phyloP scores from a whole-genome alignment of 208 protist species.

The Acanthamoeba healyi region DNA sequence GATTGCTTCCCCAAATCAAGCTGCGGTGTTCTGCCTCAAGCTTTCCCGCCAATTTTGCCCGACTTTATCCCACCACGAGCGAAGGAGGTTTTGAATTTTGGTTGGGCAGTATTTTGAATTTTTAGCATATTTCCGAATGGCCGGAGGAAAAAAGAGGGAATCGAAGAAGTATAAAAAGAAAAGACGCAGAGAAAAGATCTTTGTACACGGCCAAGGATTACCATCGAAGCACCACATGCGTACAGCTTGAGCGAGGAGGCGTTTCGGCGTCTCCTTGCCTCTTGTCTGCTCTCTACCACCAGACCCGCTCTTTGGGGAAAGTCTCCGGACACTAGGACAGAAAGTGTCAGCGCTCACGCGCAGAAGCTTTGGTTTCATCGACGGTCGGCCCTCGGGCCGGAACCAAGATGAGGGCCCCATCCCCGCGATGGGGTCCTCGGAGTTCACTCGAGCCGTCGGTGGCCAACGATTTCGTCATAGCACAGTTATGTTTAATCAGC shows the following conservation, averaged over 20 bases:
- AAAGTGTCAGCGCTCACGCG: constrained; percentile 70
- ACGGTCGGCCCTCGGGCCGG: background rate
- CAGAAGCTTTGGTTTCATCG: constrained; percentile 28
- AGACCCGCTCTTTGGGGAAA: constrained; percentile 61
- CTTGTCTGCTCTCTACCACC: background rate
- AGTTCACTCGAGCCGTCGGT: constrained; percentile 21
- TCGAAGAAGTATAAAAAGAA: background rate
- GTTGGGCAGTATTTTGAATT: background rate
- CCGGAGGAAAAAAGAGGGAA: background rate
- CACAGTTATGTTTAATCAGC: constrained; percentile 69
- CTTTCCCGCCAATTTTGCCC: background rate
- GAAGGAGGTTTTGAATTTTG: background rate
- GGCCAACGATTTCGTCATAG: constrained; percentile 71
- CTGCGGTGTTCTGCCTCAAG: no score
- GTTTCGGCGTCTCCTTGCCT: background rate
- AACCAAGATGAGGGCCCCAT: constrained; percentile 38
- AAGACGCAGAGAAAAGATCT: background rate
- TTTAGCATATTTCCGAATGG: background rate
- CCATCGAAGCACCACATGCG: constrained; percentile 62
- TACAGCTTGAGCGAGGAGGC: constrained; percentile 16
- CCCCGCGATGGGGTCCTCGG: background rate
- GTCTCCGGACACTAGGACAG: constrained; percentile 75
- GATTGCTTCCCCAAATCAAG: no score
- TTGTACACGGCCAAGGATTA: constrained; percentile 70
- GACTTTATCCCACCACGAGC: background rate